Conservation (phyloP, 768 basidiomycete species). For the Suillus occidentalis region DNA sequence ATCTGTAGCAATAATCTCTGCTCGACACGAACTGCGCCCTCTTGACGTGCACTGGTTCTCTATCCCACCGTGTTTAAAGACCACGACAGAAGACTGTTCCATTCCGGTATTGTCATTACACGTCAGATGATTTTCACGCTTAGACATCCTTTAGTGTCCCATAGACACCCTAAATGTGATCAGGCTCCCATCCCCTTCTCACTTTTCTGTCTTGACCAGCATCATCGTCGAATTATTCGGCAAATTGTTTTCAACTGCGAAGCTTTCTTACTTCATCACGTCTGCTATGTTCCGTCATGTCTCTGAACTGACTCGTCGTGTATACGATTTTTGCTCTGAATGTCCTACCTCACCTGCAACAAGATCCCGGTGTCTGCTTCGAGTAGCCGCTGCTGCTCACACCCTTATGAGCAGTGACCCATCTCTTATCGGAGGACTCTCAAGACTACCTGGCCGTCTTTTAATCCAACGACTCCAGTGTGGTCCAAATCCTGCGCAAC, state of each 20-base stretch:
- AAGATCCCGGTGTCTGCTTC: slow-evolving; percentile 41
- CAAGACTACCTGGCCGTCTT: slow-evolving; percentile 36
- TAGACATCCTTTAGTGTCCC: not conserved
- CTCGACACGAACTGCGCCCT: slow-evolving; percentile 34
- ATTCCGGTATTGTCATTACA: slow-evolving; percentile 28
- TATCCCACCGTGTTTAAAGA: slow-evolving; percentile 35
- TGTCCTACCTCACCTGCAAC: slow-evolving; percentile 33
- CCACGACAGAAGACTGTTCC: slow-evolving; percentile 31
- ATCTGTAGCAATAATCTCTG: not conserved
- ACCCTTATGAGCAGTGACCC: slow-evolving; percentile 22
- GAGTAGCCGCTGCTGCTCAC: slow-evolving; percentile 37
- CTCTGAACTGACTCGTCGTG: slow-evolving; percentile 38
- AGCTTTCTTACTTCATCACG: slow-evolving; percentile 50
- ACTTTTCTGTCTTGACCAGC: slow-evolving; percentile 47
- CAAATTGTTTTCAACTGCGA: slow-evolving; percentile 40
- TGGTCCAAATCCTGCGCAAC: slow-evolving; percentile 33
- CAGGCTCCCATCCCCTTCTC: slow-evolving; percentile 37
- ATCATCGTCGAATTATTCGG: slow-evolving; percentile 46
- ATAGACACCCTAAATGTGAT: slow-evolving; percentile 34
- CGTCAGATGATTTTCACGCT: not conserved
- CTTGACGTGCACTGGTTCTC: slow-evolving; percentile 42
- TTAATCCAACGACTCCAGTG: slow-evolving; percentile 47
- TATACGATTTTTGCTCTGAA: slow-evolving; percentile 44
- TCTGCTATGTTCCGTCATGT: slow-evolving; percentile 45
- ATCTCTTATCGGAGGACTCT: slow-evolving; percentile 27